Percentiles rank a stretch among this genome's conserved stretches.
Conservation (phyloP, 495 filamentous ascomycete species). For the Xylaria intraflava region DNA sequence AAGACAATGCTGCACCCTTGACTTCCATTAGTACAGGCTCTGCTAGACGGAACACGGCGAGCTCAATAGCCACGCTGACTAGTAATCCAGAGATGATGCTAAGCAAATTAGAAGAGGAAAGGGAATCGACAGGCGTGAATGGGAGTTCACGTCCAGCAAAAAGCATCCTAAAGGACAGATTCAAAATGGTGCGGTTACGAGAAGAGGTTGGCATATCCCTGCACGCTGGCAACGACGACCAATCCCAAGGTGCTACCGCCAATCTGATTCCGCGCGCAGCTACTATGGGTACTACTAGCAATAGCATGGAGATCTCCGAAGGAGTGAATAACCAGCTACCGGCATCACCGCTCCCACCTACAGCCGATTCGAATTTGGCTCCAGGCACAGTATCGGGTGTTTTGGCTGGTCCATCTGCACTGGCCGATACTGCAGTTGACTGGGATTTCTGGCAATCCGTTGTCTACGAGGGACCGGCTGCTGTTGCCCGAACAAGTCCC, state of each 20-base stretch:
- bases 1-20: slow-evolving; percentile 52
- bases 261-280: slow-evolving; percentile 39
- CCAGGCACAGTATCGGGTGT: slow-evolving; percentile 79
- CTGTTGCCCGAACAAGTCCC: slow-evolving; percentile 73
- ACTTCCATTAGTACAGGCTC: slow-evolving; percentile 34
- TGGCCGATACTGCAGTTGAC: slow-evolving; percentile 66
- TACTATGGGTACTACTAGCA: slow-evolving; percentile 46
- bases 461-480: slow-evolving; percentile 85
- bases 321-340: slow-evolving; percentile 39
- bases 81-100: slow-evolving; percentile 71
- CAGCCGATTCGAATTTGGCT: slow-evolving; percentile 53
- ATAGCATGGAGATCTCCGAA: slow-evolving; percentile 31
- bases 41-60: slow-evolving; percentile 59
- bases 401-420: slow-evolving; percentile 60
- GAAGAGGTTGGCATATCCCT: slow-evolving; percentile 62
- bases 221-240: slow-evolving; percentile 42
- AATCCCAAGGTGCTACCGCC: slow-evolving; percentile 34
- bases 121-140: slow-evolving; percentile 44
- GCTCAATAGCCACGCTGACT: slow-evolving; percentile 64
- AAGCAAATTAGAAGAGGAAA: slow-evolving; percentile 60
- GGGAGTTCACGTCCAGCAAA: slow-evolving; percentile 46
- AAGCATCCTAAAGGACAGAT: slow-evolving; percentile 75
- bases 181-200: slow-evolving; percentile 73
- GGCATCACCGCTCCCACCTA: slow-evolving; percentile 43
- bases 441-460: slow-evolving; percentile 98